These are phyloP conservation scores for Termitomyces heimii DNA, from an alignment of 768 basidiomycete species.

Conservation along the genomic window DNA sequence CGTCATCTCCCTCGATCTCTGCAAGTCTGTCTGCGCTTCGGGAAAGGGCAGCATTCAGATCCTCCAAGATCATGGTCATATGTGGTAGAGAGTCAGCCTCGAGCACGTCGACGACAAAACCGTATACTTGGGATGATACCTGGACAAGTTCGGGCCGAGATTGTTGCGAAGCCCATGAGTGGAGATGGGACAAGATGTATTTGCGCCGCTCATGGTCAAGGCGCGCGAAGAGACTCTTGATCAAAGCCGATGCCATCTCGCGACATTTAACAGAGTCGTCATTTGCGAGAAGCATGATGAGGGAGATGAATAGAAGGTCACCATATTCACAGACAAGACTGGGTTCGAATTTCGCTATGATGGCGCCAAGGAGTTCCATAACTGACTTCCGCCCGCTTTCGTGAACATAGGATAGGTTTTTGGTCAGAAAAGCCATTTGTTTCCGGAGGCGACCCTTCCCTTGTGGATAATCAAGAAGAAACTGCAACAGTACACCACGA, in stretches of 20 bases:
- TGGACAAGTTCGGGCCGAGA: slow-evolving; percentile 56
- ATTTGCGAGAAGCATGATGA: slow-evolving; percentile 92
- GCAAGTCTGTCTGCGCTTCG: slow-evolving; percentile 35
- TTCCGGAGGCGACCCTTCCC: slow-evolving; percentile 85
- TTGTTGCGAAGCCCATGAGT: slow-evolving; percentile 69
- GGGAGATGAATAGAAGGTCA: slow-evolving; percentile 84
- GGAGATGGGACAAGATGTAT: slow-evolving; percentile 62
- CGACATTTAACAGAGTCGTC: slow-evolving; percentile 89
- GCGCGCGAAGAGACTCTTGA: slow-evolving; percentile 69
- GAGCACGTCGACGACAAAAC: slow-evolving; percentile 70
- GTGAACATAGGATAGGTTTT: slow-evolving; percentile 85
- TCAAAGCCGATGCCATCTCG: slow-evolving; percentile 79
- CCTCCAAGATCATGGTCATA: slow-evolving; percentile 45
- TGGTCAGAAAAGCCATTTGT: slow-evolving; percentile 87
- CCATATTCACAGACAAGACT: slow-evolving; percentile 71
- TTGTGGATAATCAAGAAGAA: slow-evolving; percentile 96
- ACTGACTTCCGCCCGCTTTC: slow-evolving; percentile 92
- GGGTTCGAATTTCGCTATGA: slow-evolving; percentile 79
- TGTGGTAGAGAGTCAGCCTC: slow-evolving; percentile 40
- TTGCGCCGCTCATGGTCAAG: slow-evolving; percentile 55
- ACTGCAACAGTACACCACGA: slow-evolving; percentile 83
- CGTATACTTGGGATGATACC: slow-evolving; percentile 79
- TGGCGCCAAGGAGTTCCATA: slow-evolving; percentile 83
- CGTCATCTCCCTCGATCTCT: slow-evolving; percentile 34
- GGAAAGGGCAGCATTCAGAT: slow-evolving; percentile 44